Base-by-base conservation (phyloP, 257 asterid genomes). In the Haberlea rhodopensis region DNA sequence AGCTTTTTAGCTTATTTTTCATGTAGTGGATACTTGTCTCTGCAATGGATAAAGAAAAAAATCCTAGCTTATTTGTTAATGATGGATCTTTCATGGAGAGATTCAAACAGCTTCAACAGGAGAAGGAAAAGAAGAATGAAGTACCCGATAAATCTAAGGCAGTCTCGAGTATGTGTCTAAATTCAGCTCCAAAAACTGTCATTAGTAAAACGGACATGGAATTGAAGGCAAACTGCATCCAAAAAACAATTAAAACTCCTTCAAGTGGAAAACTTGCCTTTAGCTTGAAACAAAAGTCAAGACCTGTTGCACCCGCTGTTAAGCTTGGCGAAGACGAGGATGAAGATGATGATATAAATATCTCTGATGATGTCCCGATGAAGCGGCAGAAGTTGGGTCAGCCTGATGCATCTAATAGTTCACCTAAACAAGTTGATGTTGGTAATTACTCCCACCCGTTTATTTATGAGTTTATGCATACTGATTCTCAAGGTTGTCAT, bases 71-170 rank as follows among this genome's bases (percentile, higher is more conserved):
- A 69, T 89, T 91, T 81, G 95, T 79, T 66, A 89, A 91, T 72
- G 98, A 91, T 67, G 96, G 98, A 73, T 91, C 98, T 57, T 91
- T 91, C 84, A 73, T 91, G 96, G 97, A 88, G 95, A 85, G 91
- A 76, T 91, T 88, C 78, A 86, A 85, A 79, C 96, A 86, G 79
- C 88, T 86, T 77, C 95, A 91, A 67, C 85, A 88, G 72, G 84
- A 89, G 76, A 75, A 82, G 66, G 83, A 84, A 73, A 82, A 82
- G 79, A 77, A 82, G 71, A 67, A 60, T 57, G 71, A 73, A 51
- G 72, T 51, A 16, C 40, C 31, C 31, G 80, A 68, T 62, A 84
- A 82, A 60, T 76, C 81, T 69, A 75, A 64, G 49, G 65, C 85
- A 66, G 76, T 69, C 67, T 72, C 87, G 57, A 77, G 74, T 67